phyloP scores from a whole-genome alignment of 306 rosid genomes.

The Cercis canadensis region DNA sequence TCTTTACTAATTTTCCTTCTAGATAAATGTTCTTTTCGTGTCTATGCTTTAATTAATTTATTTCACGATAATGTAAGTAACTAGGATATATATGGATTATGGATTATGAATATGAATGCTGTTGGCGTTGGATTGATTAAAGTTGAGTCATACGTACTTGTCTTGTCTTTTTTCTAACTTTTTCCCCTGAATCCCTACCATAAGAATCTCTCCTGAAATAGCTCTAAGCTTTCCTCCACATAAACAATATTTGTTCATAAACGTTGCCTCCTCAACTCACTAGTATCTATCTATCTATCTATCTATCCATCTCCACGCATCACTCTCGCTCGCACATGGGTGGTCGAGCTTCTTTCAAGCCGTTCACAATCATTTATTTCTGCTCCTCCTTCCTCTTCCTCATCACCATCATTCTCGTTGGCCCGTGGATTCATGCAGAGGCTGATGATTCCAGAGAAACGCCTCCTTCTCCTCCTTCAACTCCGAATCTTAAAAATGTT shows the following conservation, averaged over 20 bases:
- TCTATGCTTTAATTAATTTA: neutral
- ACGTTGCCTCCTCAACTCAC: conserved; percentile 7
- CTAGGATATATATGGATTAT: neutral
- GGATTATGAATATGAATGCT: too few relatives aligned
- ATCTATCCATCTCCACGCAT: conserved; percentile 15
- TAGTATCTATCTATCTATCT: too few relatives aligned
- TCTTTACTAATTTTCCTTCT: neutral
- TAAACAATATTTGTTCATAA: too few relatives aligned
- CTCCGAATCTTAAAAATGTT: too few relatives aligned
- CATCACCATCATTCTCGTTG: neutral
- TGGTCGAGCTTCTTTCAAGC: conserved; percentile 10
- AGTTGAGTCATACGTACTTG: conserved; percentile 14
- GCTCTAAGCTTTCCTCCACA: too few relatives aligned
- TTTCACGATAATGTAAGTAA: neutral
- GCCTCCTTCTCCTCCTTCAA: neutral
- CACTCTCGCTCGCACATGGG: conserved; percentile 45
- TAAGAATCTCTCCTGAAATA: too few relatives aligned
- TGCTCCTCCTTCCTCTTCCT: neutral
- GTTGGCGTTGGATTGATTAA: too few relatives aligned
- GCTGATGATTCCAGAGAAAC: neutral
- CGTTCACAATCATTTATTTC: neutral
- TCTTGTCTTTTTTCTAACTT: conserved; percentile 33
- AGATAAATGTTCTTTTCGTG: neutral
- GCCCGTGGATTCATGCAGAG: conserved; percentile 2
- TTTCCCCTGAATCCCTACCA: neutral